Evolutionary conservation across 1,284 basidiomycete species (phyloP), one percentile per base, ranked within the genome.

Genomic region (Cerrena zonata): DNA sequence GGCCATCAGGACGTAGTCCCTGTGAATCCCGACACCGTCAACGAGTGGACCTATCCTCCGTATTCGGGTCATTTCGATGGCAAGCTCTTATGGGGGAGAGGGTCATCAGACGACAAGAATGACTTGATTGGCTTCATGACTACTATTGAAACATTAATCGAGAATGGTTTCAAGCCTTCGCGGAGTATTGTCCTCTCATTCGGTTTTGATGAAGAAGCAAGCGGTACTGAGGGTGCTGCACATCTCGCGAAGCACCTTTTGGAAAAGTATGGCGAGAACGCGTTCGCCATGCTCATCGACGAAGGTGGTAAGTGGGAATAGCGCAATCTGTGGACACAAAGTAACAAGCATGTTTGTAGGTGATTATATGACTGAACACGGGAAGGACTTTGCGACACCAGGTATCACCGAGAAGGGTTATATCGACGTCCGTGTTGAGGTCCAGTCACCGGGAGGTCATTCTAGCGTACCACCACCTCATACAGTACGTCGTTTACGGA

Each of bases 181-280:
- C 74, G 82, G 3, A 71, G 73, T 0, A 67, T 89, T 38, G 70
- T 88, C 22, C 68, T 86, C 23, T 76, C 79, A 1, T 82, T 79
- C 47, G 87, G 87, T 18, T 81, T 80, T 51, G 86, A 89, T 58
- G 87, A 89, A 58, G 86, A 89, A 65, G 63, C 70, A 2, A 71
- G 74, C 23, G 82, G 83, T 2, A 56, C 71, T 34, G 69, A 78
- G 73, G 83, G 80, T 18, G 82, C 82, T 2, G 55, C 61, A 2
- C 57, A 69, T 5, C 66, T 86, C 37, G 69, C 68, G 11, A 46
- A 70, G 15, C 69, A 75, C 57, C 65, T 86, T 24, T 66, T 77
- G 24, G 58, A 69, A 18, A 73, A 66, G 2, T 83, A 78, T 57
- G 83, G 82, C 36, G 59, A 71, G 41, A 67, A 82, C 57, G 71